Evolutionary conservation across 352 stramenopile species (phyloP).

Genomic region (Bremia lactucae): DNA sequence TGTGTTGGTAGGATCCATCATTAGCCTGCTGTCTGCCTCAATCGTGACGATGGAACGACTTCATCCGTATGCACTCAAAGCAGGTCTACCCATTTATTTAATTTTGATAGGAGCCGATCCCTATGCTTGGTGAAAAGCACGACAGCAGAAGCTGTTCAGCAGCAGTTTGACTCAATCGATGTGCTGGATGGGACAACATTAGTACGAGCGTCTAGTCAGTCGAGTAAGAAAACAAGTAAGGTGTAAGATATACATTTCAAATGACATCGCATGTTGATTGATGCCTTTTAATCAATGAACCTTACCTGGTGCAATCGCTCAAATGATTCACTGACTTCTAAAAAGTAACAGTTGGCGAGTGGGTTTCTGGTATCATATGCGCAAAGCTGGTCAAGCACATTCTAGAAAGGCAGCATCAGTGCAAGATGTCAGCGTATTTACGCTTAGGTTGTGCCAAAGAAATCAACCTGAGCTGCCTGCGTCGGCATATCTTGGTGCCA

Average conservation of each 20-base stretch:
- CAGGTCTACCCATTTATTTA: conserved; percentile 29
- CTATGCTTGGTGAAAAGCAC: conserved; percentile 23
- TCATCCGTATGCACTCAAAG: conserved; percentile 5
- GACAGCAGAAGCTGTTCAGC: conserved; percentile 32
- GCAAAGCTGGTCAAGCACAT: conserved; percentile 36
- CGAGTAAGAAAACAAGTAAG: conserved; percentile 6
- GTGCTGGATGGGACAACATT: conserved; percentile 35
- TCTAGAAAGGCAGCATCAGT: conserved; percentile 9
- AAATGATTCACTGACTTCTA: conserved; percentile 32
- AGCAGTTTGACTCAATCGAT: conserved; percentile 35
- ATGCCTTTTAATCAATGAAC: conserved; percentile 16
- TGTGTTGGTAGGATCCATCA: conserved; percentile 6
- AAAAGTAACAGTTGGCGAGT: conserved; percentile 37
- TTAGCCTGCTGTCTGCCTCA: conserved; percentile 1
- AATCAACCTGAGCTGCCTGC: conserved; percentile 25
- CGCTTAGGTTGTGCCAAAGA: neutral
- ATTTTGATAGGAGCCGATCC: conserved; percentile 20
- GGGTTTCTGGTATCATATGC: conserved; percentile 33
- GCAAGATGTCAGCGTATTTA: neutral
- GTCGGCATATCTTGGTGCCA: conserved; percentile 29
- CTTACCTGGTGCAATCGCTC: conserved; percentile 50
- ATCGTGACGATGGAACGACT: conserved; percentile 3
- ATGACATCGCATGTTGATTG: conserved; percentile 5
- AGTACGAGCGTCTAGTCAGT: conserved; percentile 34
- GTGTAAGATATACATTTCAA: conserved; percentile 7